Evolutionary conservation across 1,284 basidiomycete genomes (phyloP).

Genomic region (Malassezia equina): DNA sequence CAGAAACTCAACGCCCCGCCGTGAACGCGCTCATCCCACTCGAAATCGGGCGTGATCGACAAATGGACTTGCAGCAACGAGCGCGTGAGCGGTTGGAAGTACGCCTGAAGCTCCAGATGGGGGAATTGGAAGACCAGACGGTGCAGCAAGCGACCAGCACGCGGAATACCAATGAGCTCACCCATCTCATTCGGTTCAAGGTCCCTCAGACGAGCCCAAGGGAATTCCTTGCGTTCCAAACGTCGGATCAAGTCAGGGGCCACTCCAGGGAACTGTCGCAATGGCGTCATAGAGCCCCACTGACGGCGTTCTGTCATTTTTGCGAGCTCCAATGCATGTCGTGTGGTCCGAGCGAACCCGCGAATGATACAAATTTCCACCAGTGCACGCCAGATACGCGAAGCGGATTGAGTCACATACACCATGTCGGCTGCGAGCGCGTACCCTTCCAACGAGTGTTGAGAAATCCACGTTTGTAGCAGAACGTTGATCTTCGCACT

Average conservation of each 20-base stretch:
- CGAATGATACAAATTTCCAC: conserved; percentile 97
- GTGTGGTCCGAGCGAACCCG: conserved; percentile 91
- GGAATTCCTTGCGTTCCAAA: conserved; percentile 86
- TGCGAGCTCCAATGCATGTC: conserved; percentile 82
- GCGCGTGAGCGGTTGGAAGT: conserved; percentile 36
- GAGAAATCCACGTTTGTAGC: conserved; percentile 87
- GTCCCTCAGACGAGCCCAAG: conserved; percentile 40
- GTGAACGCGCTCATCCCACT: conserved; percentile 92
- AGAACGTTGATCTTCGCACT: conserved; percentile 96
- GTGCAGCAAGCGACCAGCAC: conserved; percentile 78
- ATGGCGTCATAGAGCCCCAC: conserved; percentile 95
- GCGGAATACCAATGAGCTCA: conserved; percentile 81
- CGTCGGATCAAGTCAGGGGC: conserved; percentile 76
- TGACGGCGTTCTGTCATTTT: conserved; percentile 74
- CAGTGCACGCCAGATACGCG: conserved; percentile 80
- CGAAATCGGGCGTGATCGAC: conserved; percentile 79
- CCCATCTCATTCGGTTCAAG: conserved; percentile 53
- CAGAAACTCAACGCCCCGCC: conserved; percentile 72
- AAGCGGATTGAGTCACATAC: conserved; percentile 56
- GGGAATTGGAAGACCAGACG: conserved; percentile 95
- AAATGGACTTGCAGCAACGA: conserved; percentile 43
- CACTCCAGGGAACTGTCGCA: conserved; percentile 86
- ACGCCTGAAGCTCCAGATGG: conserved; percentile 65
- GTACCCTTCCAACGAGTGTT: conserved; percentile 88
- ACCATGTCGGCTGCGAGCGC: conserved; percentile 98